These are phyloP conservation scores for Fagopyrum esculentum DNA, from an alignment of 148 eudicot species.

Conservation along the genomic window DNA sequence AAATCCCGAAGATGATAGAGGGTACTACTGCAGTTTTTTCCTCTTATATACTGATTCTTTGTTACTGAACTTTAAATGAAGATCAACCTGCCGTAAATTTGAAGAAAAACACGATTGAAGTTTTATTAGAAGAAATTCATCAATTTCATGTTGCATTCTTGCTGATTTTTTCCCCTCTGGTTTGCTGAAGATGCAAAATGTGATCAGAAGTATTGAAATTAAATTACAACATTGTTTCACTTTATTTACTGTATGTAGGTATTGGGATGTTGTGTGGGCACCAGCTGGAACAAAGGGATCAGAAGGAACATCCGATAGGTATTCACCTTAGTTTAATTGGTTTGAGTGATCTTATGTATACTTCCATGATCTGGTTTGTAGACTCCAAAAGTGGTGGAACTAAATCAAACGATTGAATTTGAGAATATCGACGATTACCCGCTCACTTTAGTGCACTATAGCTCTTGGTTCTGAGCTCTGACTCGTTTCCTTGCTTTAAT, in stretches of 20 bases:
- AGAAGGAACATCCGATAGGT: constrained; percentile 32
- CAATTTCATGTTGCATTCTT: constrained; percentile 7
- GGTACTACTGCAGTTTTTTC: constrained; percentile 30
- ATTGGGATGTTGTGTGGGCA: constrained; percentile 90
- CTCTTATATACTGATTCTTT: background rate
- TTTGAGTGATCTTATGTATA: background rate
- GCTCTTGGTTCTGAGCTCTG: background rate
- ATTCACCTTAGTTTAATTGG: background rate
- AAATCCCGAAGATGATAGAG: constrained; percentile 60
- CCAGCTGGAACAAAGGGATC: constrained; percentile 32
- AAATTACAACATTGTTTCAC: background rate
- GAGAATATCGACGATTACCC: background rate
- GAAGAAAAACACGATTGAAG: background rate
- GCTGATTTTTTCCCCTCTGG: background rate
- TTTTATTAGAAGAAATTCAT: background rate
- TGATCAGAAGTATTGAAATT: background rate
- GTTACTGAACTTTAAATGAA: background rate
- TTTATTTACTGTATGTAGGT: constrained; percentile 23
- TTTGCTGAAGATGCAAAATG: background rate
- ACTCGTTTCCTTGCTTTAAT: background rate
- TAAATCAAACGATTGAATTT: background rate
- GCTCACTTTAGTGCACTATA: background rate
- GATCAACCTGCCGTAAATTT: no score
- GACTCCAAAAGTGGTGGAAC: background rate
- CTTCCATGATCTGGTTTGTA: background rate